These are phyloP conservation scores for Astrothelium subdiscretum DNA, from an alignment of 495 filamentous ascomycete genomes.

Conservation along the genomic window DNA sequence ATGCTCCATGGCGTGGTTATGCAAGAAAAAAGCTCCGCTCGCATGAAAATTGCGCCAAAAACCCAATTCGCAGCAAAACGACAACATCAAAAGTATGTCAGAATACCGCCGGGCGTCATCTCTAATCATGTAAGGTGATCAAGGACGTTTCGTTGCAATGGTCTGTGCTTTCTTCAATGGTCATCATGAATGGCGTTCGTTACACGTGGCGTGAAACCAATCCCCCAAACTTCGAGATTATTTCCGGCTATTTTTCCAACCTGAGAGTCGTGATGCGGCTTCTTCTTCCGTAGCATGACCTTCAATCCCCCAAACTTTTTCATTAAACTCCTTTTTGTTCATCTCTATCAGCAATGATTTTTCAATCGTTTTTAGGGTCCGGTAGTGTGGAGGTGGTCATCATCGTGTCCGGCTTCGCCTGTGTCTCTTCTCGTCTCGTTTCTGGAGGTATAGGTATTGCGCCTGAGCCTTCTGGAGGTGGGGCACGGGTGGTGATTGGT, in stretches of 20 bases:
- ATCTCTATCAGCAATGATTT: background rate
- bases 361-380: background rate
- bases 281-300: background rate
- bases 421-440: background rate
- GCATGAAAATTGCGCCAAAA: background rate
- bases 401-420: background rate
- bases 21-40: background rate
- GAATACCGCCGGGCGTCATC: background rate
- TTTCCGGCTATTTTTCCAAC: background rate
- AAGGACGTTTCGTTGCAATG: background rate
- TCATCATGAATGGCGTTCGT: background rate
- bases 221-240: background rate
- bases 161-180: constrained; percentile 1
- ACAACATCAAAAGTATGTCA: background rate
- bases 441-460: background rate
- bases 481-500: background rate
- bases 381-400: background rate
- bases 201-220: background rate
- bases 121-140: background rate
- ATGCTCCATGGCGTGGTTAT: background rate
- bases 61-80: background rate
- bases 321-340: background rate
- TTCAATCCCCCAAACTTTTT: background rate
- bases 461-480: background rate
- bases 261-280: background rate